A percentile compares a stretch with the other conserved stretches of the same genome.
Conservation (phyloP, 169 alveolate genomes). For the Eimeria sp. region DNA sequence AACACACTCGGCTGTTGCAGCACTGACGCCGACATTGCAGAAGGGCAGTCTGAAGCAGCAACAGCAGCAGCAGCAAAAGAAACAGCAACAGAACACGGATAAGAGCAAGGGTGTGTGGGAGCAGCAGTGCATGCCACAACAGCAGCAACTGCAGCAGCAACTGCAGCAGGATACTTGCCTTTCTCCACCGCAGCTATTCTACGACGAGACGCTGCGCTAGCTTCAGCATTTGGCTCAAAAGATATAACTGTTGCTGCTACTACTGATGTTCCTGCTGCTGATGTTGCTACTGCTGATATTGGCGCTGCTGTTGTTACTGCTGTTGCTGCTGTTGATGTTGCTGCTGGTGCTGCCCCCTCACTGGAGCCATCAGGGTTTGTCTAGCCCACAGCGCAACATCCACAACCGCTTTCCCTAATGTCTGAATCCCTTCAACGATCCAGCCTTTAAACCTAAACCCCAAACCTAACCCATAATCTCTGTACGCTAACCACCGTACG, state of each 20-base stretch:
- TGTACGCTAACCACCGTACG: too few species aligned
- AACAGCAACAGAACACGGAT: not conserved
- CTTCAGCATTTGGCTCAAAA: not conserved
- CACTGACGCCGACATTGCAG: conserved; percentile 39
- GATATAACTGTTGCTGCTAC: conserved; percentile 1
- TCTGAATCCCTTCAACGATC: not conserved
- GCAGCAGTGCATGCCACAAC: not conserved
- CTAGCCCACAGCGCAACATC: not conserved
- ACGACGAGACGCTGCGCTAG: conserved; percentile 17
- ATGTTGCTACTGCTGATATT: not conserved
- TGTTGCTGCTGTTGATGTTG: not conserved
- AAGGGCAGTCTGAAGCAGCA: conserved; percentile 24
- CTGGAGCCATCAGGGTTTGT: not conserved
- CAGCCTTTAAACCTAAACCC: not conserved
- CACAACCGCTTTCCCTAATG: not conserved
- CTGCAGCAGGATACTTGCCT: not conserved
- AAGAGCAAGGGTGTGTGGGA: not conserved
- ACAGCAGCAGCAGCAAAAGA: conserved; percentile 17
- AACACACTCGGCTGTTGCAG: conserved; percentile 58
- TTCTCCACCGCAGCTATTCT: not conserved
- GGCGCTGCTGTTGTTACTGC: not conserved
- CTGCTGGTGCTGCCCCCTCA: not conserved
- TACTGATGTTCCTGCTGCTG: not conserved
- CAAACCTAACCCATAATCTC: not conserved
- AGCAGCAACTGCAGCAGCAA: not conserved